Evolutionary conservation across 495 filamentous ascomycete genomes (phyloP), one percentile per base, ranked within the genome.

Genomic region (Daldinia loculata): DNA sequence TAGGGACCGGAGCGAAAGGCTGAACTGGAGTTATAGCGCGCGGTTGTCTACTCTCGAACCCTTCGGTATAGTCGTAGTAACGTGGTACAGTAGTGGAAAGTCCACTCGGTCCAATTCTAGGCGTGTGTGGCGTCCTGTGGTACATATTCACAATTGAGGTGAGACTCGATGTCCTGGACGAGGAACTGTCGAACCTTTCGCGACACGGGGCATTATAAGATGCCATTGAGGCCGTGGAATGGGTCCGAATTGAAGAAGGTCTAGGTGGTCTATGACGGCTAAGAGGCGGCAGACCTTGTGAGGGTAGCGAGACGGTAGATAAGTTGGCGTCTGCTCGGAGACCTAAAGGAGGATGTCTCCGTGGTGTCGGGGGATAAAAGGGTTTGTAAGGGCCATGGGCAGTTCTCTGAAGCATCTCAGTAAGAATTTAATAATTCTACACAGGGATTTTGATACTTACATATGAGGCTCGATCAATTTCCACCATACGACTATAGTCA

Each of bases 61-160:
- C 80, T 71, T 86, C 84, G 4, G 83, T 84, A 67, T 86, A 86
- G 69, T 86, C 85, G 72, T 86, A 86, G 65, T 82, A 86, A 24
- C 81, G 63, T 26, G 81, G 81, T 41, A 73, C 68, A 22, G 72
- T 19, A 34, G 72, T 62, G 14, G 50, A 56, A 56, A 66, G 48
- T 22, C 58, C 45, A 53, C 61, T 67, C 17, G 64, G 74, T 14
- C 56, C 66, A 27, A 45, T 17, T 51, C 30, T 77, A 38, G 32
- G 63, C 36, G 26, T 32, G 48, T 72, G 66, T n/a, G 78, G 71
- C 56, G 64, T 61, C 24, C 68, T 76, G 19, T 76, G 77, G 45
- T 82, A 79, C 79, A 80, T 79, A 57, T 81, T 78, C 9, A 80
- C 74, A 60, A 80, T 78, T 6, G 81, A 82, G 14, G 78, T 80